A percentile compares a stretch with the other conserved stretches of the same genome.
These are phyloP conservation scores for Linnemannia hyalina DNA, from an alignment of 192 early-diverging fungal species.

Conservation along the genomic window DNA sequence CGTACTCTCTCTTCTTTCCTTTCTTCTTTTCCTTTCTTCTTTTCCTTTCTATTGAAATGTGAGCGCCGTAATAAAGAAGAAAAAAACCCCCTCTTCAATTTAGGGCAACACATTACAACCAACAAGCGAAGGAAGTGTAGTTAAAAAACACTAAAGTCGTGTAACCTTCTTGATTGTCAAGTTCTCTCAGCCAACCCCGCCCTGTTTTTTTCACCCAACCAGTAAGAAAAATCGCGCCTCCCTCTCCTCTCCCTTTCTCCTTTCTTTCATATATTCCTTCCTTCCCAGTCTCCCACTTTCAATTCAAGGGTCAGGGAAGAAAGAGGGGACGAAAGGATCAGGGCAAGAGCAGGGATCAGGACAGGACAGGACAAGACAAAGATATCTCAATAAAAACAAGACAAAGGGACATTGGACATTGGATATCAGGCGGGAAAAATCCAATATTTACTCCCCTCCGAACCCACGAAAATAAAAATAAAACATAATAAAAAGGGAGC, in stretches of 20 bases:
- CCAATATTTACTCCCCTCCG: too few relatives aligned
- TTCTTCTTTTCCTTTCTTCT: too few relatives aligned
- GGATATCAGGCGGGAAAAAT: too few relatives aligned
- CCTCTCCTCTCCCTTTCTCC: constrained; percentile 1
- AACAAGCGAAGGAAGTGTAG: not conserved
- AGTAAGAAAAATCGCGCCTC: constrained; percentile 49
- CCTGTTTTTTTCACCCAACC: constrained; percentile 13
- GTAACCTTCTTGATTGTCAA: not conserved
- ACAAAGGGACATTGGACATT: not conserved
- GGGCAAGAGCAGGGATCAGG: not conserved
- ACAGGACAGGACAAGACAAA: not conserved
- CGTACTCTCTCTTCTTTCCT: not conserved
- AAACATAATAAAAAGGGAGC: too few relatives aligned
- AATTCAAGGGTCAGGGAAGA: not conserved
- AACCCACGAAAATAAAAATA: too few relatives aligned
- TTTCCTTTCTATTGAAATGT: too few relatives aligned
- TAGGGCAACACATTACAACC: too few relatives aligned
- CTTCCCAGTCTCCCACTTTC: not conserved
- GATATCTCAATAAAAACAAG: not conserved
- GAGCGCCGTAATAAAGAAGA: not conserved
- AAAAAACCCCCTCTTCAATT: not conserved
- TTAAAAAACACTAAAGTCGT: not conserved
- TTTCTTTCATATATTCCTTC: not conserved
- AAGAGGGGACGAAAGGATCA: not conserved
- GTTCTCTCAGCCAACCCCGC: constrained; percentile 4